Percentiles rank a stretch among this genome's conserved stretches.
Evolutionary conservation across 2,329 filamentous ascomycete genomes (phyloP).

Genomic region (Fusarium palustre): DNA sequence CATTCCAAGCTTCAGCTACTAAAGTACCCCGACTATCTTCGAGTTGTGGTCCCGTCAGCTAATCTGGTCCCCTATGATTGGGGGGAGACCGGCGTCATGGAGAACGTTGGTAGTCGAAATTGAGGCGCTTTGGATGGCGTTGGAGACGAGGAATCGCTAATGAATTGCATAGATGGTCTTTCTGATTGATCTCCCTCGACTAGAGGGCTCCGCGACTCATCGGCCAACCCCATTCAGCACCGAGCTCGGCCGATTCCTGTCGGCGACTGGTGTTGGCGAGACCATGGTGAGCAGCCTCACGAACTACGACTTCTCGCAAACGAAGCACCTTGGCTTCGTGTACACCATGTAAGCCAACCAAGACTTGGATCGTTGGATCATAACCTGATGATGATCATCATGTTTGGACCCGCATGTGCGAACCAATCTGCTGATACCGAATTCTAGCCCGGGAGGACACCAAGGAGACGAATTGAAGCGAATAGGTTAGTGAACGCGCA

Average conservation of each 20-base stretch:
- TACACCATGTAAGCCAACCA: conserved; percentile 76
- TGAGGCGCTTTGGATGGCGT: conserved; percentile 25
- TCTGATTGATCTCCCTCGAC: conserved; percentile 86
- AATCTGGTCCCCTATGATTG: conserved; percentile 90
- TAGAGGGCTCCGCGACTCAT: conserved; percentile 52
- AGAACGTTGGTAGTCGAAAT: conserved; percentile 71
- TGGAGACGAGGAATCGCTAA: conserved; percentile 36
- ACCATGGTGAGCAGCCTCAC: conserved; percentile 75
- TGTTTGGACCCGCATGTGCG: conserved; percentile 14
- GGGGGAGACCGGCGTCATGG: conserved; percentile 86
- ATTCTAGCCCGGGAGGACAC: conserved; percentile 53
- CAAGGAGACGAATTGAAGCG: conserved; percentile 46
- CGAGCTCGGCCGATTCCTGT: conserved; percentile 77
- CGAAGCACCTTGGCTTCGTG: conserved; percentile 79
- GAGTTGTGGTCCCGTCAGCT: conserved; percentile 86
- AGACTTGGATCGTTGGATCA: conserved; percentile 4
- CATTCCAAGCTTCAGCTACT: conserved; percentile 94
- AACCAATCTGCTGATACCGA: conserved; percentile 27
- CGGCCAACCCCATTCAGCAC: conserved; percentile 68
- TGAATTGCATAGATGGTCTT: conserved; percentile 74
- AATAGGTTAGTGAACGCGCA: conserved; percentile 48
- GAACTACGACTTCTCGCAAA: conserved; percentile 85
- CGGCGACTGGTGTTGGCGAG: conserved; percentile 72
- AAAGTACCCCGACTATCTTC: conserved; percentile 78
- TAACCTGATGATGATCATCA: conserved; percentile 12